Base-by-base conservation (phyloP, 352 stramenopile genomes). In the Phytophthora boehmeriae region DNA sequence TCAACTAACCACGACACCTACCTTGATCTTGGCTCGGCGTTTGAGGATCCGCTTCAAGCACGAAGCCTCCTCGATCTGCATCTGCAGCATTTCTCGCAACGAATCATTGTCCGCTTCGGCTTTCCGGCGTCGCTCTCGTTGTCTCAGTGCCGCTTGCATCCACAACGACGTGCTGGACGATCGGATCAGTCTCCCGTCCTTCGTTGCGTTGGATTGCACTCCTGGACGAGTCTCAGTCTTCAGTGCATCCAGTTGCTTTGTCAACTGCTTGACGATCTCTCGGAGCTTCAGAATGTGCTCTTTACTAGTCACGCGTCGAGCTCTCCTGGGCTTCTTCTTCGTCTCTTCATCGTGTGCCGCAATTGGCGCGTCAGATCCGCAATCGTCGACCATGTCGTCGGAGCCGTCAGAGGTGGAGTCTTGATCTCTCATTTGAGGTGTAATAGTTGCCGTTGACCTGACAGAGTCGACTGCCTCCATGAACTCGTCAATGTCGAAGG, bases 221-320 rank as follows among this genome's bases (percentile, higher is more conserved):
- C 35, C 35, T 30, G 25, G 25, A 8, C 6, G 25, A 30, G 25
- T 30, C 0, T 22, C 6, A 1, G 47, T 20, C 34, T 58, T 55
- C 9, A 69, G 27, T 25, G 8, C 28, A 30, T 69, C 53, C 25
- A 69, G 19, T 46, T 36, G 47, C 3, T 51, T 11, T n/a, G 54
- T 46, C 3, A 69, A 20, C 23, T 55, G n/a, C 47, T 58, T 17
- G 0, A 56, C 34, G 2, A 49, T 54, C 11, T 44, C 28, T 0
- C 42, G 54, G 5, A 65, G 27, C 10, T 46, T 16, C 3, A 38
- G 20, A 8, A 69, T 60, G 28, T 60, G 5, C 2, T 56, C 54
- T 46, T 69, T 69, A 2, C 54, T 54, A 27, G 61, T 43, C 23
- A 51, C 55, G 32, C 41, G 48, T 8, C n/a, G 32, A 2, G 5